Base-by-base conservation (phyloP, 2,329 filamentous ascomycete genomes). In the Calonectria hawksworthii region DNA sequence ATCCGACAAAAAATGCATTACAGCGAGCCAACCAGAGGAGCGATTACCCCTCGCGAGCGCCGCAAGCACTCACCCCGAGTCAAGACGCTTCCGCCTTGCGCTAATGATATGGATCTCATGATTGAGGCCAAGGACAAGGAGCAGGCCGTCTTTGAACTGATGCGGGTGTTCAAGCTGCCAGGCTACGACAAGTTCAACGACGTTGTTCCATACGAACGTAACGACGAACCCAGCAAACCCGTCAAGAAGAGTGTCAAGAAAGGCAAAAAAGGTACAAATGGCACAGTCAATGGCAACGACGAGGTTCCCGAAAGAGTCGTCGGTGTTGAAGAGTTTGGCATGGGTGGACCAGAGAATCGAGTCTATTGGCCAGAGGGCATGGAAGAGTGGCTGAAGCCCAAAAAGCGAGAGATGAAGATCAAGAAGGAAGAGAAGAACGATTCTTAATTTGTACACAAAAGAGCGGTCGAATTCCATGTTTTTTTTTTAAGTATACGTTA, bases 101-200 rank as follows among this genome's bases (percentile, higher is more conserved):
- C 93, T 5, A 87, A 91, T 1, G 93, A 94, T 38, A 97, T 98
- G 94, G 96, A 98, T 82, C 88, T 99, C n/a, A 99, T 99, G 96
- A 98, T 99, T 74, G 96, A 99, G 86, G 96, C 96, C 63, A 99
- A 99, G 84, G 96, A 98, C 82, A 99, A 99, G 85, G 96, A 99
- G 83, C 96, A 99, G 84, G 96, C 96, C 0, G 95, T 98, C 0
- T 98, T 99, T 80, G 95, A 98, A 77, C 89, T 99, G 23, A 98
- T 98, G 96, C 91, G 94, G 28, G 96, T 89, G 0, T 98, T 96
- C 84, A 96, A 93, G 80, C 88, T 99, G 0, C 95, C 96, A 0
- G 96, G 96, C 0, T 94, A 93, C 85, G 89, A 97, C 26, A 90
- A 86, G 0, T 92, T 98, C 82, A 94, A 94, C 78, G 92, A 98